phyloP scores from a whole-genome alignment of 2,329 filamentous ascomycete species.

The Phymatotrichopsis omnivora region DNA sequence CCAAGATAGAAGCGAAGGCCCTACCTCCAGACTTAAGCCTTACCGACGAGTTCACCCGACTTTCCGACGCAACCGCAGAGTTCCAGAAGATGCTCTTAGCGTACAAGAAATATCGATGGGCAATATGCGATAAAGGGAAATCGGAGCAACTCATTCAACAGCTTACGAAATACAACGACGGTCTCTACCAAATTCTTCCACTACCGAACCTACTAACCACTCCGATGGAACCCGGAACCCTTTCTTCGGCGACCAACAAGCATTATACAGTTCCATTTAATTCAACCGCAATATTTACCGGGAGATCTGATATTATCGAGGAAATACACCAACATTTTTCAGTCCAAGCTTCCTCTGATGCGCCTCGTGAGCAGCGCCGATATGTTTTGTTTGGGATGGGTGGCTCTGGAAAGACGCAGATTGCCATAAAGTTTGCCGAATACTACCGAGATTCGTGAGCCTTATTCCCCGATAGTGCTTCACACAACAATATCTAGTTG shows the following conservation, averaged over 20 bases:
- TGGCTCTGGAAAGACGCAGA: conserved; percentile 33
- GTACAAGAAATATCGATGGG: conserved; percentile 18
- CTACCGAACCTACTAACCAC: too few species aligned
- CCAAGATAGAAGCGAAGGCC: too few species aligned
- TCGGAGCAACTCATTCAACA: conserved; percentile 6
- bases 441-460: conserved; percentile 20
- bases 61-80: too few species aligned
- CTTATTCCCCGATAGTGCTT: too few species aligned
- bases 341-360: not conserved
- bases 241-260: too few species aligned
- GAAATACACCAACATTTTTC: not conserved
- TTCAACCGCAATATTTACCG: not conserved
- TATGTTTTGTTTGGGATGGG: conserved; percentile 28
- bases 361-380: not conserved
- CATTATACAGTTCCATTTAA: not conserved
- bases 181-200: conserved; percentile 10
- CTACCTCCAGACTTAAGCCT: too few species aligned
- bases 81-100: conserved; percentile 11
- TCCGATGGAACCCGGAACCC: too few species aligned
- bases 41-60: too few species aligned
- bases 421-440: conserved; percentile 31
- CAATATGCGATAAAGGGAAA: conserved; percentile 13
- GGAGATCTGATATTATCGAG: not conserved
- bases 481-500: too few species aligned
- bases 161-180: conserved; percentile 20